Evolutionary conservation across 2,329 filamentous ascomycete species (phyloP).

Genomic region (Microthyrium microscopicum): DNA sequence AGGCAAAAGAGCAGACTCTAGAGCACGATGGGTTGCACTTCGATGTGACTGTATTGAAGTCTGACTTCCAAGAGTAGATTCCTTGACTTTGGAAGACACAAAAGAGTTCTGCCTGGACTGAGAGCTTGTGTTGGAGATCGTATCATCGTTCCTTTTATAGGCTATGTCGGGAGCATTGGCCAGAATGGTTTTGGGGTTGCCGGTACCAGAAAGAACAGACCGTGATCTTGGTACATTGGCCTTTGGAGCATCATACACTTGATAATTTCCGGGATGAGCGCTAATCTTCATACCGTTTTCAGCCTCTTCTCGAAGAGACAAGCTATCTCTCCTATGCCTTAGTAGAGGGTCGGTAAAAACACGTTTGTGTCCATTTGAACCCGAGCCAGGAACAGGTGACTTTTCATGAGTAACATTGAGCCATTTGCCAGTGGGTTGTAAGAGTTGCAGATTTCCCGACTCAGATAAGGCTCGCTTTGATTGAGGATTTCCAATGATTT

Average conservation of each 20-base stretch:
- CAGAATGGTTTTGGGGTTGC: not conserved
- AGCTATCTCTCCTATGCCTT: not conserved
- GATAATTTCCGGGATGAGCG: not conserved
- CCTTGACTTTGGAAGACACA: no score
- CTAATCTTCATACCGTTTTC: not conserved
- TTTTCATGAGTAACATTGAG: not conserved
- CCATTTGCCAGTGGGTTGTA: not conserved
- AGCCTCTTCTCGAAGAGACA: not conserved
- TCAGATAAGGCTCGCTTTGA: conserved; percentile 29
- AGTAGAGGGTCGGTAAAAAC: not conserved
- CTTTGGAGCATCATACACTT: not conserved
- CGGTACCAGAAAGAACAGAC: not conserved
- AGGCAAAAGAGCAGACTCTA: no score
- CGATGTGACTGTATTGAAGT: no score
- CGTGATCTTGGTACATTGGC: conserved; percentile 1
- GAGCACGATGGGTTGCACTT: no score
- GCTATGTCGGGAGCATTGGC: no score
- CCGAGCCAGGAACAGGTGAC: not conserved
- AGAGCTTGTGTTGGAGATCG: no score
- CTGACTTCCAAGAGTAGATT: no score
- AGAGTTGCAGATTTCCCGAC: conserved; percentile 20
- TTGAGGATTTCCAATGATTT: conserved; percentile 24
- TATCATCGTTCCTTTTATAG: no score
- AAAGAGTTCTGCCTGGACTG: no score
- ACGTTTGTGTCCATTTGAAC: not conserved